Conservation (phyloP, 208 protist genomes). For the Acanthamoeba quina region DNA sequence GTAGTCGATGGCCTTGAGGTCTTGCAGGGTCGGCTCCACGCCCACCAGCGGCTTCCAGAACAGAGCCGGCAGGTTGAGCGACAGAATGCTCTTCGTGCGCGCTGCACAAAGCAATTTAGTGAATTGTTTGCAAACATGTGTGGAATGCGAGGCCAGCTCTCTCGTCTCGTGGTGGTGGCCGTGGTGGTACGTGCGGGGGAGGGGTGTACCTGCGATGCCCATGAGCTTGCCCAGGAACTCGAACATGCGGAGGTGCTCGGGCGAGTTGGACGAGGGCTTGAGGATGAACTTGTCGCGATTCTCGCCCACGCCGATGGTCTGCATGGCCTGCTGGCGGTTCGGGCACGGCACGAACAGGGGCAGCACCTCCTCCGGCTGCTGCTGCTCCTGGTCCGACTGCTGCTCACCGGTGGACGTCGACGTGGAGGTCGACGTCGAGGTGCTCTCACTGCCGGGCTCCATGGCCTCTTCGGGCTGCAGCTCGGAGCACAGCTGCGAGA, state of each 20-base stretch:
- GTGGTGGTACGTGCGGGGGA: background rate
- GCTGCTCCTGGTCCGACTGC: background rate
- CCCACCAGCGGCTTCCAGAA: constrained; percentile 95
- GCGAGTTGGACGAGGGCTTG: constrained; percentile 50
- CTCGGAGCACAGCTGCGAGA: constrained; percentile 47
- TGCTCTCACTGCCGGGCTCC: background rate
- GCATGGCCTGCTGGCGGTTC: constrained; percentile 40
- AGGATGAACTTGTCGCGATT: constrained; percentile 80
- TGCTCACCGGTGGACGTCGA: background rate
- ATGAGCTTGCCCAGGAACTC: constrained; percentile 96
- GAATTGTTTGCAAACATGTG: background rate
- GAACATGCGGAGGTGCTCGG: constrained; percentile 85
- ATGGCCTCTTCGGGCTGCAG: constrained; percentile 9
- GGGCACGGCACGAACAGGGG: constrained; percentile 53
- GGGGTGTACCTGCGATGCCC: constrained; percentile 93
- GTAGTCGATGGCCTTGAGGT: constrained; percentile 65
- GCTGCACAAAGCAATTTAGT: constrained; percentile 85
- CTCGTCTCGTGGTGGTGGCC: background rate
- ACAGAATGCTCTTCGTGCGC: constrained; percentile 93
- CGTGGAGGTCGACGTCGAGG: background rate
- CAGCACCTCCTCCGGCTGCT: constrained; percentile 71
- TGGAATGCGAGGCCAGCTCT: background rate
- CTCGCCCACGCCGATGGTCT: constrained; percentile 69
- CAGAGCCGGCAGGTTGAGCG: constrained; percentile 93
- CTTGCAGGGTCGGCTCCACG: background rate